phyloP scores from a whole-genome alignment of 768 basidiomycete genomes.

The Gloeostereum incarnatum region DNA sequence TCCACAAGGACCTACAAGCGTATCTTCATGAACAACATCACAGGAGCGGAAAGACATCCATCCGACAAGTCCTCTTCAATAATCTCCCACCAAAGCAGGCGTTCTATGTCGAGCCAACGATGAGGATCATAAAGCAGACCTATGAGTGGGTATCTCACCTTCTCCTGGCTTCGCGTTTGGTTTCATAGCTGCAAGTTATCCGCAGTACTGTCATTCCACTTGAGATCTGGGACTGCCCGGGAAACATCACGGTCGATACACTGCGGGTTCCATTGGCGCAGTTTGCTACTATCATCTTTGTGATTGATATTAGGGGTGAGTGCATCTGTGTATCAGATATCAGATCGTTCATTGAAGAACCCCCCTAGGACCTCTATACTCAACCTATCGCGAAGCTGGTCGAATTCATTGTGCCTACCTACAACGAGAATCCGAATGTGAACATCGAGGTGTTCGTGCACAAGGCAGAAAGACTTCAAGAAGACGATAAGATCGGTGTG shows the following conservation, averaged over 20 bases:
- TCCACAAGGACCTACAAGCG: background rate
- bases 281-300: slow-evolving; percentile 83
- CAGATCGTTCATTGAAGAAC: slow-evolving; percentile 5
- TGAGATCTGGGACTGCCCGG: slow-evolving; percentile 94
- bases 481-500: slow-evolving; percentile 86
- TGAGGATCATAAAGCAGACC: slow-evolving; percentile 59
- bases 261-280: slow-evolving; percentile 67
- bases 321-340: slow-evolving; percentile 4
- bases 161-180: background rate
- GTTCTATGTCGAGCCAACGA: slow-evolving; percentile 85
- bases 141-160: slow-evolving; percentile 60
- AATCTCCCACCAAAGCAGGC: slow-evolving; percentile 74
- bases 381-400: slow-evolving; percentile 77
- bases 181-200: slow-evolving; percentile 2
- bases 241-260: slow-evolving; percentile 72
- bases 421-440: slow-evolving; percentile 64
- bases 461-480: slow-evolving; percentile 86
- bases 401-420: slow-evolving; percentile 72
- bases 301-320: slow-evolving; percentile 88
- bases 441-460: slow-evolving; percentile 91
- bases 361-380: slow-evolving; percentile 66
- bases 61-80: slow-evolving; percentile 88
- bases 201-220: slow-evolving; percentile 83
- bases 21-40: slow-evolving; percentile 4
- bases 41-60: slow-evolving; percentile 90